Evolutionary conservation across 208 protist genomes (phyloP).

Genomic region (Herpetomonas tarakana): DNA sequence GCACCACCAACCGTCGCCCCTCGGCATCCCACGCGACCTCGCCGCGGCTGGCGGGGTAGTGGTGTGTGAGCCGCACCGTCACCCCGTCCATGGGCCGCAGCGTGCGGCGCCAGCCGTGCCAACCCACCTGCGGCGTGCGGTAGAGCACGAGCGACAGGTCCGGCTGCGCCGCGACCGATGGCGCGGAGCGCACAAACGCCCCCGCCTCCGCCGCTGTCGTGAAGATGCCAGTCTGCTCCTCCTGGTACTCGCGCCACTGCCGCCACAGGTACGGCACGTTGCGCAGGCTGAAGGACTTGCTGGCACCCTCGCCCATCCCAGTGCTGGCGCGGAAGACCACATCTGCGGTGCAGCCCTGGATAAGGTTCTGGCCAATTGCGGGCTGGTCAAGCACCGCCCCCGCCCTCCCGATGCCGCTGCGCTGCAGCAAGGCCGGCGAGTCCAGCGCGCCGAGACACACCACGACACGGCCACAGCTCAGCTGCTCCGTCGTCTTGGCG

Average conservation of each 20-base stretch:
- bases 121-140: slow-evolving; percentile 50
- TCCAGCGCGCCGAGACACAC: slow-evolving; percentile 52
- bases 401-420: slow-evolving; percentile 46
- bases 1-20: slow-evolving; percentile 17
- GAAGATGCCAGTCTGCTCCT: slow-evolving; percentile 59
- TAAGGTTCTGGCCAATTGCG: slow-evolving; percentile 59
- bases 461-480: slow-evolving; percentile 27
- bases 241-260: slow-evolving; percentile 75
- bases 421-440: slow-evolving; percentile 51
- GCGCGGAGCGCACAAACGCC: slow-evolving; percentile 52
- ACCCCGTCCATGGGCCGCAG: slow-evolving; percentile 41
- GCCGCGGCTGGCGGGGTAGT: slow-evolving; percentile 64
- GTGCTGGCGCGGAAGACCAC: slow-evolving; percentile 44
- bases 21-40: slow-evolving; percentile 22
- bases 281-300: slow-evolving; percentile 63
- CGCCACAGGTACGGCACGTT: slow-evolving; percentile 47
- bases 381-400: slow-evolving; percentile 39
- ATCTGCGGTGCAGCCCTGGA: slow-evolving; percentile 38
- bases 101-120: slow-evolving; percentile 18
- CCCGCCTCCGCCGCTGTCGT: slow-evolving; percentile 50
- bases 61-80: slow-evolving; percentile 61
- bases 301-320: slow-evolving; percentile 21
- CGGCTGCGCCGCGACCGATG: slow-evolving; percentile 12
- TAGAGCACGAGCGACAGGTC: slow-evolving; percentile 65
- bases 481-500: not conserved